Base-by-base conservation (phyloP, 1,284 basidiomycete genomes). In the Peniophora sp. region DNA sequence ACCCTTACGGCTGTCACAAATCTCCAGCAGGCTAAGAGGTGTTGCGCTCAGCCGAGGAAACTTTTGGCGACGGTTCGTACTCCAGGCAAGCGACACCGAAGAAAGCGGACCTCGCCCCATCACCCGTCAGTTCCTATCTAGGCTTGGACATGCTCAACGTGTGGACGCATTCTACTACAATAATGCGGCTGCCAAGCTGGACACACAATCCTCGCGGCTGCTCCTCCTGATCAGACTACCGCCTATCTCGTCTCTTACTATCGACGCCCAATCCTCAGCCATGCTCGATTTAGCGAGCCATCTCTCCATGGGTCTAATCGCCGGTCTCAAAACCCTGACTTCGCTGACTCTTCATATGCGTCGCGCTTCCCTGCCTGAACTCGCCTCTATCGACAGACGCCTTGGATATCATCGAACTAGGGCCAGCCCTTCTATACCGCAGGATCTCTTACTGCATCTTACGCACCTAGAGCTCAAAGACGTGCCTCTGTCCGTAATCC, bases 21-120 rank as follows among this genome's bases (percentile, higher is more conserved):
- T 77, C 24, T 78, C 68, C 56, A 66, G 62, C 50, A 64, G 61
- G 52, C 79, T 76, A 73, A 68, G 76, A 20, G 59, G 58, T 17
- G 63, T 76, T 27, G 65, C 69, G 9, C 60, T 78, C 18, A 52
- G 58, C n/a, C 70, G 68, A 3, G 64, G 73, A 1, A 41, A 56
- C 18, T 65, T 79, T 12, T 79, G 75, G 76, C 64, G 71, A 2
- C 66, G 62, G 39, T 62, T 78, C 14, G 37, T 55, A 37, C 48
- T 54, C 18, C 35, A 39, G 3, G 23, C 47, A 5, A 36, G 20
- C 10, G 51, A 54, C 23, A 41, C 18, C 5, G 5, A n/a, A 5
- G 18, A 41, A 5, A 17, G 15, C 37, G 18, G 15, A 20, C 37
- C 18, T n/a, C 15, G 27, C 12, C 27, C 6, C 12, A 32, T 32